Evolutionary conservation across 306 rosid species (phyloP).

Genomic region (Corylus avellana): DNA sequence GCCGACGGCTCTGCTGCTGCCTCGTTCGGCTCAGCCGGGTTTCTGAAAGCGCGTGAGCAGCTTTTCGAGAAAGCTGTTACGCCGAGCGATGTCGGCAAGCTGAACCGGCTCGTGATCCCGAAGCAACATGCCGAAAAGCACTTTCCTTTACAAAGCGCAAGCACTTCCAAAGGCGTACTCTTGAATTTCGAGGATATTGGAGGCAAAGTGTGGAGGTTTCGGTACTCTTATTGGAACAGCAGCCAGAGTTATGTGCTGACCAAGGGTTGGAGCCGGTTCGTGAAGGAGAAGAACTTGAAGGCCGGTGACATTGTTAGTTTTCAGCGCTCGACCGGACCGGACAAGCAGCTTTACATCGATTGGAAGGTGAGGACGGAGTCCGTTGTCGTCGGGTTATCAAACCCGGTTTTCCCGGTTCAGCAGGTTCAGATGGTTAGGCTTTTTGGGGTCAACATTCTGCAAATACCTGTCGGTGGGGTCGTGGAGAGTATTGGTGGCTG

Average conservation of each 20-base stretch:
- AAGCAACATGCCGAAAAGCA: conserved; percentile 97
- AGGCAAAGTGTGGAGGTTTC: conserved; percentile 94
- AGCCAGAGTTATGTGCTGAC: conserved; percentile 96
- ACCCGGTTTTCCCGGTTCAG: conserved; percentile 43
- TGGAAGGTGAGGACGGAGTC: conserved; percentile 51
- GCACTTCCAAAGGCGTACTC: conserved; percentile 54
- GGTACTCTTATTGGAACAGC: conserved; percentile 97
- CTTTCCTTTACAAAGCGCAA: conserved; percentile 64
- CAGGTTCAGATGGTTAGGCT: conserved; percentile 79
- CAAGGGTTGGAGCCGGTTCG: conserved; percentile 98
- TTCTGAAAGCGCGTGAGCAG: conserved; percentile 55
- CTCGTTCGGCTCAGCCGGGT: conserved; percentile 11
- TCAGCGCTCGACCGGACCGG: conserved; percentile 71
- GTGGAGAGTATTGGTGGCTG: conserved; percentile 39
- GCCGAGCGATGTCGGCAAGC: conserved; percentile 92
- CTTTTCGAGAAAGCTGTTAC: conserved; percentile 89
- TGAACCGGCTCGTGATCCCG: conserved; percentile 88
- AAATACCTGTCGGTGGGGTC: conserved; percentile 43
- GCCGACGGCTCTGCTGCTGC: neutral
- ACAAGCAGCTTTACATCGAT: conserved; percentile 71
- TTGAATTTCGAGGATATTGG: conserved; percentile 84
- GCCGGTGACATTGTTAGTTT: conserved; percentile 91
- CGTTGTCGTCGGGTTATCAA: conserved; percentile 17
- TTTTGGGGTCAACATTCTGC: conserved; percentile 88
- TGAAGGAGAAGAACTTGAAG: conserved; percentile 78